Percentiles rank a stretch among this genome's conserved stretches.
phyloP scores from a whole-genome alignment of 140 eudicot species.

The Anethum foeniculum region DNA sequence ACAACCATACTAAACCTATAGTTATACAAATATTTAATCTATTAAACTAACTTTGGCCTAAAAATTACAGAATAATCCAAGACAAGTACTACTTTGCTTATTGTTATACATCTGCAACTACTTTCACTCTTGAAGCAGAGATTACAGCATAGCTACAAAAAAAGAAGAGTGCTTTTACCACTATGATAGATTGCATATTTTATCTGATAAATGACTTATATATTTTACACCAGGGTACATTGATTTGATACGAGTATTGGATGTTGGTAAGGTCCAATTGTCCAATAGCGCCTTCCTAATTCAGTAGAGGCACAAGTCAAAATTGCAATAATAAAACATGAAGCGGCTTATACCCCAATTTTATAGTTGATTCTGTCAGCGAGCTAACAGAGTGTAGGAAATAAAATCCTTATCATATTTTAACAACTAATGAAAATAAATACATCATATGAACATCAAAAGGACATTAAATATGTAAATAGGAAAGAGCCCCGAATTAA shows the following conservation, averaged over 20 bases:
- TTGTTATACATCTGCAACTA: neutral
- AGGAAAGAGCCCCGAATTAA: neutral
- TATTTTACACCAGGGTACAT: neutral
- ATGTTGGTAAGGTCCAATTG: neutral
- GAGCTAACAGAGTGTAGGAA: too few species aligned
- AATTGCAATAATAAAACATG: neutral
- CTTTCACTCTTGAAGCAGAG: neutral
- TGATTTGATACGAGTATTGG: neutral
- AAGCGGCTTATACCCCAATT: neutral
- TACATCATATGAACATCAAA: neutral
- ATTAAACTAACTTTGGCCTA: too few species aligned
- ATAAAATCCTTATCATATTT: neutral
- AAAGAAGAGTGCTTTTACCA: neutral
- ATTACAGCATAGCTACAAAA: neutral
- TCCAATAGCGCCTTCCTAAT: neutral
- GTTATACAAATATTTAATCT: too few species aligned
- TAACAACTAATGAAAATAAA: neutral
- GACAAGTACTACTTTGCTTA: too few species aligned
- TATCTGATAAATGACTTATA: neutral
- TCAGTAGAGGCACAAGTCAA: neutral
- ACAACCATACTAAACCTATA: too few species aligned
- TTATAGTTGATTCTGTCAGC: too few species aligned
- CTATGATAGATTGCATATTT: neutral
- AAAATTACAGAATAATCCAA: too few species aligned
- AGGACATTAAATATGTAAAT: neutral